phyloP scores from a whole-genome alignment of 2,329 filamentous ascomycete genomes.

The Chaetomiaceae sp. region DNA sequence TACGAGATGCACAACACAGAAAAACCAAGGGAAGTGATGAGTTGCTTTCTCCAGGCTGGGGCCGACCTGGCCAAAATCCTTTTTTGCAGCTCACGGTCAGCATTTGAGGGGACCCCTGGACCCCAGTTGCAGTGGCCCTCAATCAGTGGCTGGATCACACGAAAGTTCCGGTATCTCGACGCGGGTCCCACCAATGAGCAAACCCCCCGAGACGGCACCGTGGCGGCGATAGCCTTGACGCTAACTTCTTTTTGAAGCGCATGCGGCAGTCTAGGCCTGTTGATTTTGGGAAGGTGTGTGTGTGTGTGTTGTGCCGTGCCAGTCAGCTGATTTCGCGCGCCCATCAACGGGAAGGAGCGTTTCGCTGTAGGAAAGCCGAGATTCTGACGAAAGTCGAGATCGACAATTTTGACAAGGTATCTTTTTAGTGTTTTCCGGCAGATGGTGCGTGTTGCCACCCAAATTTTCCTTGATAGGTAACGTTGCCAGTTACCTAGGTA shows the following conservation, averaged over 20 bases:
- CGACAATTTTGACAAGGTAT: too few species aligned
- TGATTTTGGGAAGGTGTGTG: neutral
- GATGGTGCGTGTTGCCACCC: too few species aligned
- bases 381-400: too few species aligned
- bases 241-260: neutral
- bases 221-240: conserved; percentile 6
- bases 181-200: neutral
- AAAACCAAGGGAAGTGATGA: neutral
- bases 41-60: neutral
- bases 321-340: neutral
- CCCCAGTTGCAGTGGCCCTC: neutral
- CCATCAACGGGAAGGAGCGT: too few species aligned
- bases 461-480: too few species aligned
- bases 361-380: too few species aligned
- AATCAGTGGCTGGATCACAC: neutral
- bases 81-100: too few species aligned
- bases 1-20: neutral
- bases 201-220: too few species aligned
- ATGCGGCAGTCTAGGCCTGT: neutral
- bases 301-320: too few species aligned
- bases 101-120: neutral
- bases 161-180: neutral
- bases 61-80: conserved; percentile 1
- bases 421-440: too few species aligned
- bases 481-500: too few species aligned